These are phyloP conservation scores for Brettanomyces custersianus DNA, from an alignment of 805 yeast genomes.

Conservation along the genomic window DNA sequence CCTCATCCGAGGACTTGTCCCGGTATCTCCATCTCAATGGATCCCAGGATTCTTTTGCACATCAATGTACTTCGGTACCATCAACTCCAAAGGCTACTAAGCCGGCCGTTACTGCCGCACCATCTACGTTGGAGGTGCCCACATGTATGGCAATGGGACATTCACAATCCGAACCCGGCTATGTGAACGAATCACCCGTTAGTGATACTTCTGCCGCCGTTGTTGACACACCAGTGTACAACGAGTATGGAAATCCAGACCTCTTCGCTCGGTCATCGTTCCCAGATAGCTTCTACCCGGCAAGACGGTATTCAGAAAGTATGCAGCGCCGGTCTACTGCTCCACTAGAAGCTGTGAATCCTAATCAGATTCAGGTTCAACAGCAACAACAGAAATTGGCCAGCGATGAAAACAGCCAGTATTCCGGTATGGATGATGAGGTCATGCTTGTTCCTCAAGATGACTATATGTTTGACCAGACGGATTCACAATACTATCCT, in stretches of 20 bases:
- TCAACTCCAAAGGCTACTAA: background rate
- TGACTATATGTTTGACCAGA: constrained; percentile 18
- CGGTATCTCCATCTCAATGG: background rate
- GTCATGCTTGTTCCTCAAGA: constrained; percentile 25
- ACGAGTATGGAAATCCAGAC: constrained; percentile 22
- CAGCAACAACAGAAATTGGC: background rate
- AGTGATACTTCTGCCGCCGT: background rate
- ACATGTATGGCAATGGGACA: too few relatives aligned
- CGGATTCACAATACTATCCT: constrained; percentile 18
- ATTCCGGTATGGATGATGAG: constrained; percentile 12
- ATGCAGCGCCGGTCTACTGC: background rate
- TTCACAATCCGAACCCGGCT: background rate
- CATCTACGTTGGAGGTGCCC: too few relatives aligned
- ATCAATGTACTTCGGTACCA: background rate
- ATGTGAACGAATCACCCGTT: too few relatives aligned
- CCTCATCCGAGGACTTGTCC: background rate
- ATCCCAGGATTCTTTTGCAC: background rate
- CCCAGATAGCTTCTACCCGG: constrained; percentile 18
- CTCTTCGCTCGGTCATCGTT: constrained; percentile 16
- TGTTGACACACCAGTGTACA: constrained; percentile 10
- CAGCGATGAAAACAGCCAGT: constrained; percentile 5
- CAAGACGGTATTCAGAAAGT: constrained; percentile 4
- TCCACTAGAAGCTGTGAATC: background rate
- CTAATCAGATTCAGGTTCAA: background rate
- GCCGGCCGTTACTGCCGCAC: background rate